Evolutionary conservation across 805 yeast species (phyloP), one percentile per base, ranked within the genome.

Genomic region (Candida pseudofarinosa): DNA sequence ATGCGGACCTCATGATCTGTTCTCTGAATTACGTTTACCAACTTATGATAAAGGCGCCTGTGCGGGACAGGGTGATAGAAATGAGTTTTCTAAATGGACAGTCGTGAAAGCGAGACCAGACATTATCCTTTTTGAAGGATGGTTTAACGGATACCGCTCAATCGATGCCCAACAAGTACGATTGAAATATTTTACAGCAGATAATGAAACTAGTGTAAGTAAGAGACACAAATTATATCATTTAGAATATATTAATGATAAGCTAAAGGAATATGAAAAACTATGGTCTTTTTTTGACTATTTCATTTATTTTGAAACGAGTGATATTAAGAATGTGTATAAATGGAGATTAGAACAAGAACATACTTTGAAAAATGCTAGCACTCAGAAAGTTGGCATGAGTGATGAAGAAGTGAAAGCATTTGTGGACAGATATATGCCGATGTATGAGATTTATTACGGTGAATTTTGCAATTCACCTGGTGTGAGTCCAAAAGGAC

Each of bases 401-500:
- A 63, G 83, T 1, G 93, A 86, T 51, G 71, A 57, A 1, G 75
- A 83, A 52, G 96, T 91, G 4, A 61, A 51, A 7, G 49, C 49
- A 15, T 93, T 93, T 68, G 83, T 91, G 8, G 79, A 83, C 46
- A 74, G 96, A 46, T 91, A 91, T 61, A 84, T 86, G 88, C 96
- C 96, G 1, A 77, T 84, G 31, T 91, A 91, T 54, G 76, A 79
- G 47, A 55, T 90, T 16, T 93, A 86, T 59, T 83, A 79, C 54
- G 64, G 65, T 10, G 58, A 66, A 0, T 62, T 81, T 57, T 64
- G 71, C 46, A 46, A 53, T 2, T 40, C 52, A 4, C 76, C 74
- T 4, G 36, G 50, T 20, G 23, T 14, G 47, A 47, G 19, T 30
- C 33, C 32, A 36, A 57, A 37, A 54, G 44, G 52, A 3, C 58